A percentile compares a stretch with the other conserved stretches of the same genome.
Conservation (phyloP, 441 rosid genomes). For the Euphorbia celastroides region DNA sequence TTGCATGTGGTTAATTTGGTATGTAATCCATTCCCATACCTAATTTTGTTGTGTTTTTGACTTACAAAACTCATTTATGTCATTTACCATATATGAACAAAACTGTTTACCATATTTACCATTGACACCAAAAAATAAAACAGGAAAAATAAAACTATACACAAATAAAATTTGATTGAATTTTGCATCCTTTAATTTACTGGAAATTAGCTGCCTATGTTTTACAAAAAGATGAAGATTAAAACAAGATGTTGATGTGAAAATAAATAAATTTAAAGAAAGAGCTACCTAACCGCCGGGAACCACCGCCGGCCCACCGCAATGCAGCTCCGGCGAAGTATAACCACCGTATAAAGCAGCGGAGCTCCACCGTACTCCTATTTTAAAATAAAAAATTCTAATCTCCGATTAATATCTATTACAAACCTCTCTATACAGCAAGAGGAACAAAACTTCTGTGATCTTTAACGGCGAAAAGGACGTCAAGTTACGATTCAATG, state of each 20-base stretch:
- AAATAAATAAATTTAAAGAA: not conserved
- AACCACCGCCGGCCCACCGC: not conserved
- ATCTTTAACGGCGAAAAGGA: conserved; percentile 3
- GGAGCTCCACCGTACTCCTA: not conserved
- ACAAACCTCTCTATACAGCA: conserved; percentile 27
- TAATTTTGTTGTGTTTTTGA: conserved; percentile 16
- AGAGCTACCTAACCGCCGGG: not conserved
- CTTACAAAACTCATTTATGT: not conserved
- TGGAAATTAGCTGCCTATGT: conserved; percentile 13
- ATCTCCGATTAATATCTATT: conserved; percentile 18
- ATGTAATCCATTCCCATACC: conserved; percentile 27
- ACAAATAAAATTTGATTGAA: not conserved
- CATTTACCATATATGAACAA: conserved; percentile 1
- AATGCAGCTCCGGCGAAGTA: conserved; percentile 11
- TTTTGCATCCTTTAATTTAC: conserved; percentile 16
- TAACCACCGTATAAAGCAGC: not conserved
- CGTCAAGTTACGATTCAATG: not conserved
- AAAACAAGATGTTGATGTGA: not conserved
- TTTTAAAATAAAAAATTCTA: not conserved
- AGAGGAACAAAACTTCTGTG: conserved; percentile 22
- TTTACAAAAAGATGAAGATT: conserved; percentile 13
- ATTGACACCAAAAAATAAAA: not conserved
- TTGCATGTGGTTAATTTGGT: conserved; percentile 22
- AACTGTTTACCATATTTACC: not conserved
- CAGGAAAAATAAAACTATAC: not conserved